A percentile compares a stretch with the other conserved stretches of the same genome.
Evolutionary conservation across 2,329 filamentous ascomycete genomes (phyloP).

Genomic region (Penicillium sp.): DNA sequence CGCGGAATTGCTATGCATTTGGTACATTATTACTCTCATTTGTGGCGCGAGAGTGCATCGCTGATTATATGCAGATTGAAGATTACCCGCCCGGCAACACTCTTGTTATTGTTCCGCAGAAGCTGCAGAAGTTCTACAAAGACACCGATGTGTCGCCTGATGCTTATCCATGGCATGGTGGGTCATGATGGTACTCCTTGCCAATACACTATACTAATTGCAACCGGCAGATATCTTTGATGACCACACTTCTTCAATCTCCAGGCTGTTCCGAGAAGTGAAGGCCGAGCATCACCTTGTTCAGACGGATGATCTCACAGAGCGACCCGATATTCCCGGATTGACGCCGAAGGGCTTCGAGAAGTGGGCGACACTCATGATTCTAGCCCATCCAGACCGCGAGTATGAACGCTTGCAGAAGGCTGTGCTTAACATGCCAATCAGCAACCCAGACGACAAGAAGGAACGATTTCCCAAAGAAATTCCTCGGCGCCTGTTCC

Average conservation of each 20-base stretch:
- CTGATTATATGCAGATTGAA: constrained; percentile 57
- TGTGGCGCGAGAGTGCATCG: neutral
- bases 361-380: constrained; percentile 70
- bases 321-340: constrained; percentile 61
- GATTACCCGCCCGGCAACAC: constrained; percentile 67
- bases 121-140: constrained; percentile 73
- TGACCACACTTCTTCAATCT: constrained; percentile 54
- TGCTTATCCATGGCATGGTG: constrained; percentile 68
- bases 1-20: constrained; percentile 72
- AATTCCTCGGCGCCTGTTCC: constrained; percentile 72
- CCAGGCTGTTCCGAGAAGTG: constrained; percentile 58
- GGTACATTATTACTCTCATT: constrained; percentile 43
- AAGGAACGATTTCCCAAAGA: constrained; percentile 77
- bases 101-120: constrained; percentile 72
- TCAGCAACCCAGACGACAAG: constrained; percentile 64
- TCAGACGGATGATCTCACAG: constrained; percentile 50
- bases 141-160: constrained; percentile 66
- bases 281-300: constrained; percentile 65
- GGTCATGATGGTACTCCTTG: neutral
- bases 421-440: constrained; percentile 69
- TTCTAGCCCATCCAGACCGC: constrained; percentile 72
- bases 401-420: constrained; percentile 71
- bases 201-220: neutral
- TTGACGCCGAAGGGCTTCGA: constrained; percentile 69
- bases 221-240: constrained; percentile 54